Conservation (phyloP, 192 early-diverging fungal genomes). For the Backusella psychrophila region DNA sequence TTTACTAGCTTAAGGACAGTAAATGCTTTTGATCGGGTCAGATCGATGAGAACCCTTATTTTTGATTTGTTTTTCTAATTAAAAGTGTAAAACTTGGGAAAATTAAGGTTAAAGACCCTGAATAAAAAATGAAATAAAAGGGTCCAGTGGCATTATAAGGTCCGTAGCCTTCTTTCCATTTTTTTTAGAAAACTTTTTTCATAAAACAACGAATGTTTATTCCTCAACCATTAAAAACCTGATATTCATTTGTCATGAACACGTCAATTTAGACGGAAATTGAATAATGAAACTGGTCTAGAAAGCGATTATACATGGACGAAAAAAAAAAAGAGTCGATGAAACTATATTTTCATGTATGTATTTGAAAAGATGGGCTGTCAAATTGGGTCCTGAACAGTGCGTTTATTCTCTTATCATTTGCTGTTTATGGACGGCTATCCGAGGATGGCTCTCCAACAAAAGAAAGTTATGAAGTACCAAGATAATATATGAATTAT, state of each 20-base stretch:
- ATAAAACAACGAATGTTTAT: not conserved
- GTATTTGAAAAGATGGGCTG: not conserved
- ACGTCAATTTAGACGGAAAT: not conserved
- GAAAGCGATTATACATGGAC: not conserved
- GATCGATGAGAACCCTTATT: not conserved
- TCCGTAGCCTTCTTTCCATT: not conserved
- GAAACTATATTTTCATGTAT: not conserved
- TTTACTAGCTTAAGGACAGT: not conserved
- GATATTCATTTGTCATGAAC: not conserved
- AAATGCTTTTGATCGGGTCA: not conserved
- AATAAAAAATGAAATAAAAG: not conserved
- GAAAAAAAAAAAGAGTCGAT: not conserved
- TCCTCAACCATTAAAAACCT: not conserved
- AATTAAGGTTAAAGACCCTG: conserved; percentile 4
- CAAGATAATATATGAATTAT: not conserved
- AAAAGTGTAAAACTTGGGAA: not conserved
- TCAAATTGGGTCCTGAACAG: not conserved
- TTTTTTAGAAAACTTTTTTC: not conserved
- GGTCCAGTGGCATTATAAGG: not conserved
- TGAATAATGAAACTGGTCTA: not conserved
- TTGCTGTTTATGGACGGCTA: not conserved
- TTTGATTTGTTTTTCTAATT: not conserved
- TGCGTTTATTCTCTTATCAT: not conserved
- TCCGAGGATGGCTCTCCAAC: not conserved
- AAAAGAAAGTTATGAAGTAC: not conserved